Evolutionary conservation across 805 yeast genomes (phyloP).

Genomic region (Schwanniomyces sp.): DNA sequence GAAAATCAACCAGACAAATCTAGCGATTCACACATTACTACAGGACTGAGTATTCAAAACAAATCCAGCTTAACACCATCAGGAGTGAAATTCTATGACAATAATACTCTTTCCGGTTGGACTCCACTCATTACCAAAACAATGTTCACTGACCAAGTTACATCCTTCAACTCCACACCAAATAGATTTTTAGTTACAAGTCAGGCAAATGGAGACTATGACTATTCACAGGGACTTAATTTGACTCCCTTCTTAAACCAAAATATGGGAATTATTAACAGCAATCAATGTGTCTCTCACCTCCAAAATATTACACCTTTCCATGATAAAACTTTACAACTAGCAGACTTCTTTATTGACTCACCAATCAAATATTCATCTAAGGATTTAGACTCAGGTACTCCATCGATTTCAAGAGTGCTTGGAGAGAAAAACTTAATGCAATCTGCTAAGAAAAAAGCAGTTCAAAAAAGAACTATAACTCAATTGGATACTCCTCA

Average conservation of each 20-base stretch:
- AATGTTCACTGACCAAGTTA: conserved; percentile 31
- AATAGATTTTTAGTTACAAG: conserved; percentile 18
- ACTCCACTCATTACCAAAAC: conserved; percentile 43
- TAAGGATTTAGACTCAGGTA: conserved; percentile 36
- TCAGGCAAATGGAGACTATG: conserved; percentile 16
- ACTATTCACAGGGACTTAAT: conserved; percentile 35
- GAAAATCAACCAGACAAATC: not conserved
- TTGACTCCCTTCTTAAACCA: conserved; percentile 44
- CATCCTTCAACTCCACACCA: conserved; percentile 38
- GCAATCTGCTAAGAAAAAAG: conserved; percentile 19
- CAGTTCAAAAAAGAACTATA: conserved; percentile 33
- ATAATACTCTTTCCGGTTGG: conserved; percentile 34
- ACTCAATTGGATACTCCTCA: conserved; percentile 40
- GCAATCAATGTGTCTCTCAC: conserved; percentile 12
- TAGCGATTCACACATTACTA: not conserved
- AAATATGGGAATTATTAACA: conserved; percentile 22
- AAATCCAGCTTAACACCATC: conserved; percentile 18
- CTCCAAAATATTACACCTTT: conserved; percentile 40
- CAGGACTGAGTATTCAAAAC: not conserved
- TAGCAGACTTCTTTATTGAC: conserved; percentile 45
- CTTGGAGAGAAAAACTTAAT: conserved; percentile 16
- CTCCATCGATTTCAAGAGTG: conserved; percentile 38
- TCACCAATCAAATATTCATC: conserved; percentile 40
- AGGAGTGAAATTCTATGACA: conserved; percentile 17
- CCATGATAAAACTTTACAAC: conserved; percentile 40